Base-by-base conservation (phyloP, 2,329 filamentous ascomycete species). In the Lizonia empirigonia region DNA sequence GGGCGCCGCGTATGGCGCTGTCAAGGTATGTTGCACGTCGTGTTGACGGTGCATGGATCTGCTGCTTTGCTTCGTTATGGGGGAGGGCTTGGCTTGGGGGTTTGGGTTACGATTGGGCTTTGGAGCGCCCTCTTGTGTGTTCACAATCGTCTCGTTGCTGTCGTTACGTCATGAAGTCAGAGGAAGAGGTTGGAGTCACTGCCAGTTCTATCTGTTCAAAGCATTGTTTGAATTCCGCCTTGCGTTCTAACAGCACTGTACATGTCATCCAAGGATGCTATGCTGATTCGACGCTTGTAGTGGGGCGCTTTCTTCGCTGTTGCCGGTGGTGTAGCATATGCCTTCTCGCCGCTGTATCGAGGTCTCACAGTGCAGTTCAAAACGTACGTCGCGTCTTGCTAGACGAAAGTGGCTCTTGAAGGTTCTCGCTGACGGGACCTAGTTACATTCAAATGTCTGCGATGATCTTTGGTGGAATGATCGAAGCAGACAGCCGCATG, bases 401-500 rank as follows among this genome's bases (percentile, higher is more conserved):
- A n/a, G n/a, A n/a, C n/a, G n/a, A n/a, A n/a, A n/a, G n/a, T 23
- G 44, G n/a, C 23, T 29, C n/a, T 22, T 18, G 46, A 19, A 35
- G 20, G 8, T 20, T 8, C 16, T 27, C 4, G 5, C 26, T 29
- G 9, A 29, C 12, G 9, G 12, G 5, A 9, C 5, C 3, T 9
- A 92, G 89, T 23, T 93, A 90, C 68, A 77, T 92, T 13, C 88
- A 91, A 71, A 90, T 91, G 87, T 89, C 86, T n/a, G 86, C 85
- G 53, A 92, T 92, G 89, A 86, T 89, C n/a, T 66, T 90, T 26
- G 89, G 89, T 34, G 81, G 85, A 65, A 89, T 89, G 81, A 80
- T 92, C 45, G 87, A 91, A 76, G 89, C 88, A 2, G 89, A 93
- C 66, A 74, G 78, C 48, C 80, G 85, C 40, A 78, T 92, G 62